These are phyloP conservation scores for Fusarium albosuccineum DNA, from an alignment of 2,329 filamentous ascomycete genomes.

Conservation along the genomic window DNA sequence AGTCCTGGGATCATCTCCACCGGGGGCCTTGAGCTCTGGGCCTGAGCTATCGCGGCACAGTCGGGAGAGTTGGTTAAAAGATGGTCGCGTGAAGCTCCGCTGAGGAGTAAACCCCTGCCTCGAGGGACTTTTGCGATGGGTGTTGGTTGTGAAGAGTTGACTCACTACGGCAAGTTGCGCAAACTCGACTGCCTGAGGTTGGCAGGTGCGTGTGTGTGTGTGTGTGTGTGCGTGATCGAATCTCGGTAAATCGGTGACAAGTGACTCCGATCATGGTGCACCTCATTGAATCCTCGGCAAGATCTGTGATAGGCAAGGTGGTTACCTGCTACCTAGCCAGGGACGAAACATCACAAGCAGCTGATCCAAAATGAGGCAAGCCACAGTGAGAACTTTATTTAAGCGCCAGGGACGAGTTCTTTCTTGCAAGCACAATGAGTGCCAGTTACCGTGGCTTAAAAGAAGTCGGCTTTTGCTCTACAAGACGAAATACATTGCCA, in stretches of 20 bases:
- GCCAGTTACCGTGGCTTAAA: no score
- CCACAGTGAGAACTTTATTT: no score
- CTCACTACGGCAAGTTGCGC: background rate
- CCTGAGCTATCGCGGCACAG: slow-evolving; percentile 29
- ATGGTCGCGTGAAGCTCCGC: slow-evolving; percentile 29
- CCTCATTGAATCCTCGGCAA: no score
- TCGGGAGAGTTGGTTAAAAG: slow-evolving; percentile 13
- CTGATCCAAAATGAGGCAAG: no score
- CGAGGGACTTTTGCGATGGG: slow-evolving; percentile 36
- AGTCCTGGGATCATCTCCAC: slow-evolving; percentile 29
- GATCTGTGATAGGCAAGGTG: background rate
- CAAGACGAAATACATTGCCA: no score
- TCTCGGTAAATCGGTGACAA: background rate
- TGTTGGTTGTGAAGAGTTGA: slow-evolving; percentile 10
- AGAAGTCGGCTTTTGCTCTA: no score
- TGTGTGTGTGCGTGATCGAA: no score
- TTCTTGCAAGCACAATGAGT: no score
- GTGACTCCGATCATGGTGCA: background rate
- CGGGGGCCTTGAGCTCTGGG: slow-evolving; percentile 16
- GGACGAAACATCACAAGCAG: no score
- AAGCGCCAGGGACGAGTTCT: no score
- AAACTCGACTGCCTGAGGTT: background rate
- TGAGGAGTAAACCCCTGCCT: slow-evolving; percentile 25
- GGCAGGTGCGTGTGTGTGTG: background rate
- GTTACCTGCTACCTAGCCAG: no score